Base-by-base conservation (phyloP, 2,329 filamentous ascomycete genomes). In the Talaromyces piceae region DNA sequence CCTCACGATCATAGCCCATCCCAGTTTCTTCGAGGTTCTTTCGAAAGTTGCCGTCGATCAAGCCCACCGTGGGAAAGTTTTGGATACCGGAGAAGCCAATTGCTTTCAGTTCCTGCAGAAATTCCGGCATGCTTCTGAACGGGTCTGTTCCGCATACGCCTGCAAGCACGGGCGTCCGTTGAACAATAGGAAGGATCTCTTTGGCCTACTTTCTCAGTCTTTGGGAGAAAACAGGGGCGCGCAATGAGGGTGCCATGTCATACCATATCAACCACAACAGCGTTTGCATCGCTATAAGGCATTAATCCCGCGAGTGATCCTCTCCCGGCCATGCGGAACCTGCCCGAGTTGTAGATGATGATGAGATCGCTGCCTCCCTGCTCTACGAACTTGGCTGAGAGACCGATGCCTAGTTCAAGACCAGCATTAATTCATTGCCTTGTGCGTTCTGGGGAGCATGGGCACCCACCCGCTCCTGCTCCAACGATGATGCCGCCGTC, bases 141-240 rank as follows among this genome's bases (percentile, higher is more conserved):
- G 84, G 85, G 54, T 88, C 84, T 0, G 83, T 86, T 11, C 78
- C 84, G 61, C 84, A 88, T 18, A 88, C 81, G 1, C 85, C 84
- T 1, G 85, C 84, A 0, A 88, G 73, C 4, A 88, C 83, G 1
- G 83, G 83, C 0, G 82, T 83, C 23, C 77, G 69, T 44, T 77
- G 69, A 18, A 87, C 80, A 2, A 87, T 69, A 0, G 83, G 83
- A 1, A 88, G 73, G 2, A 87, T 79, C 66, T 87, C 84, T 11
- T 70, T 75, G 0, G 83, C 81, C 78, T 80, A 49, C 5, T 23
- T 26, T 27, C 6, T 11, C 25, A 12, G 31, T 50, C 18, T 12
- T 37, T 18, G 33, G n/a, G n/a, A n/a, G n/a, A n/a, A n/a, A 27
- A 22, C 16, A 20, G 20, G 41, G 5, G 27, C 28, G 49, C 61